Percentiles rank a stretch among this genome's conserved stretches.
Evolutionary conservation across 2,329 filamentous ascomycete genomes (phyloP).

Genomic region (Aspergillus carbonarius): DNA sequence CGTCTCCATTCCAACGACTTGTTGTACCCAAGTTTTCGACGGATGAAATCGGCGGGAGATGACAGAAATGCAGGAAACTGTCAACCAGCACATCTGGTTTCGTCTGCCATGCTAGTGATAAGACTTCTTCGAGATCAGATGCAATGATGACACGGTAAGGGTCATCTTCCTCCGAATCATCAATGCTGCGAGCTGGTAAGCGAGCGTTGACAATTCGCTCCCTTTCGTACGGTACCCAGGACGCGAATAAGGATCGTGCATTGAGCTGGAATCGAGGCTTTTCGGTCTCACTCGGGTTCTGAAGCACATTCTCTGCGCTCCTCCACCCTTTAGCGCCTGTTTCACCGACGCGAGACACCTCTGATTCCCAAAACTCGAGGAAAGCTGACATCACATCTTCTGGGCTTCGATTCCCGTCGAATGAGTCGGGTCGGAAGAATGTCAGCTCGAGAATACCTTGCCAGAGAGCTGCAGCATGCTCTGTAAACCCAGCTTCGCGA

Average conservation of each 20-base stretch:
- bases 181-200: slow-evolving; percentile 70
- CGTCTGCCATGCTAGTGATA: slow-evolving; percentile 44
- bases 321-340: slow-evolving; percentile 68
- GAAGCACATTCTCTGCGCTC: slow-evolving; percentile 17
- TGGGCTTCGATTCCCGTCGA: slow-evolving; percentile 18
- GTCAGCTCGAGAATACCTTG: slow-evolving; percentile 75
- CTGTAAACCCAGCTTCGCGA: slow-evolving; percentile 72
- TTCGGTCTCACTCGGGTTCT: slow-evolving; percentile 37
- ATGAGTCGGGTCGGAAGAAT: slow-evolving; percentile 56
- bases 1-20: slow-evolving; percentile 50
- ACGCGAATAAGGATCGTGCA: slow-evolving; percentile 36
- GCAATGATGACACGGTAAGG: slow-evolving; percentile 80
- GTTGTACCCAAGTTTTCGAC: slow-evolving; percentile 24
- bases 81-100: slow-evolving; percentile 58
- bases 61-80: slow-evolving; percentile 68
- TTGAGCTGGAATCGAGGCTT: slow-evolving; percentile 23
- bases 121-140: slow-evolving; percentile 67
- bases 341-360: slow-evolving; percentile 77
- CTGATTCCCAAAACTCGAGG: slow-evolving; percentile 82
- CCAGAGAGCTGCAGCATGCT: slow-evolving; percentile 77
- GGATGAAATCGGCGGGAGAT: slow-evolving; percentile 56
- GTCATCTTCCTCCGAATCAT: slow-evolving; percentile 75
- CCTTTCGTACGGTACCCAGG: slow-evolving; percentile 57
- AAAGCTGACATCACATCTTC: slow-evolving; percentile 47
- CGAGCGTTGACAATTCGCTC: slow-evolving; percentile 49